phyloP scores from a whole-genome alignment of 805 yeast genomes.

The Lachancea quebecensis region DNA sequence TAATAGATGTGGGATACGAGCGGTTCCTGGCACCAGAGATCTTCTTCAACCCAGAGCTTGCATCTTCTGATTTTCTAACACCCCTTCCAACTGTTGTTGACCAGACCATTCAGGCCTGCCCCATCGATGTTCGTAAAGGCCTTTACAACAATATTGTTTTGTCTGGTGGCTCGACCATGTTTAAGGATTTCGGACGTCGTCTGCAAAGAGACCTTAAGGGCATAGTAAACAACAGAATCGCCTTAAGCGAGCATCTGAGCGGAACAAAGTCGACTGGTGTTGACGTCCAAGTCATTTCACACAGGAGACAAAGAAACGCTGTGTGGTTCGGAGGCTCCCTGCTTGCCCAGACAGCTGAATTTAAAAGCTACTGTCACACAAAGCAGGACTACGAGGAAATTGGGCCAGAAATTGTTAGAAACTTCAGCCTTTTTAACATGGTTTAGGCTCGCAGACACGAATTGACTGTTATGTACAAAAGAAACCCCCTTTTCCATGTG shows the following conservation, averaged over 20 bases:
- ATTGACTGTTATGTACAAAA: too few species aligned
- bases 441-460: slow-evolving; percentile 41
- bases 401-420: slow-evolving; percentile 96
- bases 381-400: slow-evolving; percentile 95
- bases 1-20: slow-evolving; percentile 94
- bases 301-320: slow-evolving; percentile 95
- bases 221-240: slow-evolving; percentile 83
- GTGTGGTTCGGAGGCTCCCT: slow-evolving; percentile 99
- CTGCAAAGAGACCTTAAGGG: slow-evolving; percentile 88
- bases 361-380: slow-evolving; percentile 92
- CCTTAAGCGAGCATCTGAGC: slow-evolving; percentile 67
- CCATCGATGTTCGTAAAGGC: slow-evolving; percentile 97
- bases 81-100: slow-evolving; percentile 97
- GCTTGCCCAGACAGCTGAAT: slow-evolving; percentile 94
- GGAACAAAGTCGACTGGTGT: slow-evolving; percentile 83
- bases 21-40: slow-evolving; percentile 98
- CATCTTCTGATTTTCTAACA: slow-evolving; percentile 87
- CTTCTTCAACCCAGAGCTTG: slow-evolving; percentile 96
- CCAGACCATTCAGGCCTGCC: slow-evolving; percentile 88
- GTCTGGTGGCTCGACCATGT: slow-evolving; percentile 98
- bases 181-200: slow-evolving; percentile 95
- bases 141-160: slow-evolving; percentile 91
- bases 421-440: slow-evolving; percentile 88
- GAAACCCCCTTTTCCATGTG: too few species aligned
- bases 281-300: slow-evolving; percentile 93